phyloP scores from a whole-genome alignment of 192 early-diverging fungal species.

The Pilaira anomala region DNA sequence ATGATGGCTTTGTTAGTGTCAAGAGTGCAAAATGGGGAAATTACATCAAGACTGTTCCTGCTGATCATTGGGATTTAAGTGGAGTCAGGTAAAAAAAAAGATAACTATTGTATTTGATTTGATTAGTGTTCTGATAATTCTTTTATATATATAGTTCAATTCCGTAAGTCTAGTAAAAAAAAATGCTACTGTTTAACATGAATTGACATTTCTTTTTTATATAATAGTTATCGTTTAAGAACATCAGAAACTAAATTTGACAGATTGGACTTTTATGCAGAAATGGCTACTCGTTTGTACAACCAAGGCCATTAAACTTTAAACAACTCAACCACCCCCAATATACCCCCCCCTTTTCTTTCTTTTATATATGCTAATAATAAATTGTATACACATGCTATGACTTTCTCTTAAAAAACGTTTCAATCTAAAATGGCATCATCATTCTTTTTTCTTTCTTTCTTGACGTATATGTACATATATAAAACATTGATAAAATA shows the following conservation, averaged over 20 bases:
- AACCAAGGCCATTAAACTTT: slow-evolving; percentile 33
- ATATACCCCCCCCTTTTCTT: background rate
- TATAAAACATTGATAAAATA: too few species aligned
- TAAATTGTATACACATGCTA: background rate
- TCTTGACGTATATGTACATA: too few species aligned
- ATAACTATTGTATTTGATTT: background rate
- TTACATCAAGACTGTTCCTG: slow-evolving; percentile 76
- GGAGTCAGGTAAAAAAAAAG: slow-evolving; percentile 23
- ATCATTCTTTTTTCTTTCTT: too few species aligned
- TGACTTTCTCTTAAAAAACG: too few species aligned
- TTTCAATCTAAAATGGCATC: too few species aligned
- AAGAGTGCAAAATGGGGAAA: slow-evolving; percentile 86
- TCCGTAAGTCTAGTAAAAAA: too few species aligned
- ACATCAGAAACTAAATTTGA: slow-evolving; percentile 22
- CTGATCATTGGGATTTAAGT: slow-evolving; percentile 91
- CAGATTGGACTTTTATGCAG: slow-evolving; percentile 31
- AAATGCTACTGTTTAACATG: too few species aligned
- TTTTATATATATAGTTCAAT: background rate
- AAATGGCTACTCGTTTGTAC: slow-evolving; percentile 31
- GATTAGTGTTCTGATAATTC: background rate
- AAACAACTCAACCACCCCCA: too few species aligned
- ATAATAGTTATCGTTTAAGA: background rate
- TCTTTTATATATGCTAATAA: background rate
- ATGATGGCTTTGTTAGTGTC: slow-evolving; percentile 90
- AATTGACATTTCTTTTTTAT: too few species aligned